Percentiles rank a stretch among this genome's conserved stretches.
Evolutionary conservation across 1,284 basidiomycete species (phyloP).

Genomic region (Puccinia triticina): DNA sequence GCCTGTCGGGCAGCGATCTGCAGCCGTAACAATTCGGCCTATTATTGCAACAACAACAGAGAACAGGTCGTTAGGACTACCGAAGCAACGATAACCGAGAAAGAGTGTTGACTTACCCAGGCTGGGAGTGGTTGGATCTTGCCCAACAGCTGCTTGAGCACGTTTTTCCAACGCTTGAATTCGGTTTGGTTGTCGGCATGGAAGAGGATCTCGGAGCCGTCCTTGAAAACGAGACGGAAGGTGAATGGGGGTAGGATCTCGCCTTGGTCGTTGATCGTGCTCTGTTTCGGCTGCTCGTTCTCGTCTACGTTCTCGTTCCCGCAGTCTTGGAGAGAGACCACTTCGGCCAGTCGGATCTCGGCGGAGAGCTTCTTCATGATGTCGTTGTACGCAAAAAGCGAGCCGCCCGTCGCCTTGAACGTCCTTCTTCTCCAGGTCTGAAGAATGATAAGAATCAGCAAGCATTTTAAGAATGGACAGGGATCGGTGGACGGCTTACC

Average conservation of each 20-base stretch:
- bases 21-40: constrained; percentile 48
- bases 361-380: constrained; percentile 50
- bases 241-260: constrained; percentile 50
- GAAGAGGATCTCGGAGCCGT: constrained; percentile 48
- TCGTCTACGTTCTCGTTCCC: constrained; percentile 3
- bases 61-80: not conserved
- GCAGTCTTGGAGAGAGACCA: constrained; percentile 34
- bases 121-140: constrained; percentile 49
- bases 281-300: not conserved
- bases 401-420: constrained; percentile 50
- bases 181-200: constrained; percentile 46
- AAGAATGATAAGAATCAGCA: not conserved
- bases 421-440: constrained; percentile 49
- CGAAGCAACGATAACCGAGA: not conserved
- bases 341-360: constrained; percentile 48
- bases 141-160: constrained; percentile 35
- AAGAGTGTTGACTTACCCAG: constrained; percentile 39
- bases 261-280: constrained; percentile 42
- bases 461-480: not conserved
- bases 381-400: constrained; percentile 48
- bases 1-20: constrained; percentile 37
- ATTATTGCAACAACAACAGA: constrained; percentile 13
- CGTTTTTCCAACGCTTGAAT: constrained; percentile 48
- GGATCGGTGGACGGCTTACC: constrained; percentile 12
- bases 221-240: constrained; percentile 44